These are phyloP conservation scores for Graphilbum fragrans DNA, from an alignment of 2,329 filamentous ascomycete species.

Conservation along the genomic window DNA sequence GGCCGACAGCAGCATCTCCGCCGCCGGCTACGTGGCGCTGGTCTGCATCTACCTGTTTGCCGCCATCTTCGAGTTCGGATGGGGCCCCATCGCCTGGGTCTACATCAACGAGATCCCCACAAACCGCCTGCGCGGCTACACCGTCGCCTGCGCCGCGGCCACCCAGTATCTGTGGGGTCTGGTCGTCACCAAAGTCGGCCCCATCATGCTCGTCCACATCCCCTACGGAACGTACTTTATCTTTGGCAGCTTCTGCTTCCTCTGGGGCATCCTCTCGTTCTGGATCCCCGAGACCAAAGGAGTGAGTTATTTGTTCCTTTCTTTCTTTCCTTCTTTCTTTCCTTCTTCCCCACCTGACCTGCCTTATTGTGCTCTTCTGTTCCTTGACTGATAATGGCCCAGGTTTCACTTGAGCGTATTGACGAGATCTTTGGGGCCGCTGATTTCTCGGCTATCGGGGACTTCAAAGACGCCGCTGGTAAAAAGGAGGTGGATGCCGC, in stretches of 20 bases:
- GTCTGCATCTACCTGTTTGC: constrained; percentile 64
- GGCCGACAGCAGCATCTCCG: constrained; percentile 36
- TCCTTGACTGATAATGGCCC: too few relatives aligned
- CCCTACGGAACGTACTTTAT: constrained; percentile 61
- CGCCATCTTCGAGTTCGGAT: constrained; percentile 61
- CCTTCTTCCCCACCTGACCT: too few relatives aligned
- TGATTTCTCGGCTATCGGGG: constrained; percentile 8
- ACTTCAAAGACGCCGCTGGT: constrained; percentile 3
- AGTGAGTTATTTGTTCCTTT: constrained; percentile 16
- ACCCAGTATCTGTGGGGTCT: constrained; percentile 49
- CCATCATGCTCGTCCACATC: constrained; percentile 51
- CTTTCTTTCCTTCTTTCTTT: background rate
- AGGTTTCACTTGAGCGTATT: constrained; percentile 11
- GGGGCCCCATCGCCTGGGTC: constrained; percentile 65
- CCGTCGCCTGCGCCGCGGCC: constrained; percentile 53
- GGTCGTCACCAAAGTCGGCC: constrained; percentile 56
- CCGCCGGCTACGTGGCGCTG: constrained; percentile 57
- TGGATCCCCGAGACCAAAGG: constrained; percentile 10
- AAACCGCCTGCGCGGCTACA: constrained; percentile 54
- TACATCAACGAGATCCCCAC: constrained; percentile 65
- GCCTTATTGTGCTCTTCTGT: too few relatives aligned
- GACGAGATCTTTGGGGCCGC: constrained; percentile 12
- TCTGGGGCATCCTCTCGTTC: constrained; percentile 31
- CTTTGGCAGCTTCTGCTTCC: constrained; percentile 49
- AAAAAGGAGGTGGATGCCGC: too few relatives aligned